These are phyloP conservation scores for Peronospora farinosa DNA, from an alignment of 352 stramenopile species.

Conservation along the genomic window DNA sequence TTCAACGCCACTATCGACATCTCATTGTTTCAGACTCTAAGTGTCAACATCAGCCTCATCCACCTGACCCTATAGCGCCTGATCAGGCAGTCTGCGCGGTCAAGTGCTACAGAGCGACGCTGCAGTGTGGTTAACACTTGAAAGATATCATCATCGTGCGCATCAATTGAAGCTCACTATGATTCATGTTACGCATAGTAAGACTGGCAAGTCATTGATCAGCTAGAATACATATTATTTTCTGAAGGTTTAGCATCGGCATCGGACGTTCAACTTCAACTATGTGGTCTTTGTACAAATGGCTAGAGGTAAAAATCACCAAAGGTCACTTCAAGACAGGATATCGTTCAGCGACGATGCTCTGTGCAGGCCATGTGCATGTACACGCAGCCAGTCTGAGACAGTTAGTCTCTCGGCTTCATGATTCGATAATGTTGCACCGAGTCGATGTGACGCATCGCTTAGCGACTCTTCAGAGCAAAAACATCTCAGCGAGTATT, in stretches of 20 bases:
- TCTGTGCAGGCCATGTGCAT: background rate
- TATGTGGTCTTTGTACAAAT: slow-evolving; percentile 2
- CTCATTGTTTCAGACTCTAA: slow-evolving; percentile 7
- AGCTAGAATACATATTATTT: background rate
- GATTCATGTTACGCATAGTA: background rate
- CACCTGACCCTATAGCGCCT: slow-evolving; percentile 7
- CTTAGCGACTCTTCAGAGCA: background rate
- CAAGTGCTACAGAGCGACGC: background rate
- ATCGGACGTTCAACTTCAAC: background rate
- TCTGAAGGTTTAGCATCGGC: background rate
- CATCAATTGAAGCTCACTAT: background rate
- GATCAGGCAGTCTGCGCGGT: slow-evolving; percentile 9
- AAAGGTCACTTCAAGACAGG: slow-evolving; percentile 12
- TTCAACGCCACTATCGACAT: slow-evolving; percentile 11
- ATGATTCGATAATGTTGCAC: background rate
- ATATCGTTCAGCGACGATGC: slow-evolving; percentile 6
- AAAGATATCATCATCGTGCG: background rate
- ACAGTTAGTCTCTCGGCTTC: background rate
- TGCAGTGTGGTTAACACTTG: background rate
- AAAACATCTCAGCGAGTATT: background rate
- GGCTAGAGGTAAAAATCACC: background rate
- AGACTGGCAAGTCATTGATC: background rate
- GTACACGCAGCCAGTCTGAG: background rate
- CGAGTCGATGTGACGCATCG: background rate
- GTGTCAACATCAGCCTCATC: slow-evolving; percentile 3